Conservation (phyloP, 495 filamentous ascomycete species). For the Thozetella sp. region DNA sequence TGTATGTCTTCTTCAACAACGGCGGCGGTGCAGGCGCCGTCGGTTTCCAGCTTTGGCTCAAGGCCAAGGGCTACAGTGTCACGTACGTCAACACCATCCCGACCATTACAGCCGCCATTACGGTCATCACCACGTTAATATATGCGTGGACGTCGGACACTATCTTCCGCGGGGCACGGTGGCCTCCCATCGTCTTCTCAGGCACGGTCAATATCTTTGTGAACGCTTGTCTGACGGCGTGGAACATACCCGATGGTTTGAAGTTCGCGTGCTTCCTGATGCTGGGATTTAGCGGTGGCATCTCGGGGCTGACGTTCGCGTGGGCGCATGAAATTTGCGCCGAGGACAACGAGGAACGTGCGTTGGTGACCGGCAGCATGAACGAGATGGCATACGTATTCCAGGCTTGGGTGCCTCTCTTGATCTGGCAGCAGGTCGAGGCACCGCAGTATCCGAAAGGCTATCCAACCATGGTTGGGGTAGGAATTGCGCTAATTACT, state of each 20-base stretch:
- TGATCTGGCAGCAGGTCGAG: constrained; percentile 50
- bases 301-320: constrained; percentile 35
- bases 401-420: constrained; percentile 44
- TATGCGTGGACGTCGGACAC: constrained; percentile 49
- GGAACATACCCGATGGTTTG: constrained; percentile 40
- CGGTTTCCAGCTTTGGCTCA: constrained; percentile 33
- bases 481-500: constrained; percentile 31
- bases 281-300: constrained; percentile 33
- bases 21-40: constrained; percentile 24
- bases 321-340: constrained; percentile 59
- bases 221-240: constrained; percentile 38
- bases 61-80: constrained; percentile 34
- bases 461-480: constrained; percentile 39
- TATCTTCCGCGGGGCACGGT: constrained; percentile 52
- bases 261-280: constrained; percentile 53
- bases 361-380: constrained; percentile 47
- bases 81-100: constrained; percentile 44
- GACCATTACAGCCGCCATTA: constrained; percentile 41
- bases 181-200: constrained; percentile 50
- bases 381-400: constrained; percentile 43
- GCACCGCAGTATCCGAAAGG: constrained; percentile 45
- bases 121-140: constrained; percentile 41
- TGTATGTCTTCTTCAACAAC: constrained; percentile 42
- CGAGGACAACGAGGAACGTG: constrained; percentile 56
- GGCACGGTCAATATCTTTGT: constrained; percentile 39